Evolutionary conservation across 2,329 filamentous ascomycete genomes (phyloP).

Genomic region (Arthrobotrys sphaeroides): DNA sequence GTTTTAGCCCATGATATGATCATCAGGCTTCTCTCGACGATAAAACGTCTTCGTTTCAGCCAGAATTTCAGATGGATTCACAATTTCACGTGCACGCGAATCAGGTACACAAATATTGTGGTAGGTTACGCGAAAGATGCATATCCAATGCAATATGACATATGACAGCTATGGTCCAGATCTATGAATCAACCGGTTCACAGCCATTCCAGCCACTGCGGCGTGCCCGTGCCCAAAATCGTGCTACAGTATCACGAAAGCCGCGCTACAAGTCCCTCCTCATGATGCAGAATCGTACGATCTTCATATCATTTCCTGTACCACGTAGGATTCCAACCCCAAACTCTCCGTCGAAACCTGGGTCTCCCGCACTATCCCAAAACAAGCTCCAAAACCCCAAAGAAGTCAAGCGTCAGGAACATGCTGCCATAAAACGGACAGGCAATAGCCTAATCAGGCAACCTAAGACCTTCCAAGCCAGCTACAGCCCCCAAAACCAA

Average conservation of each 20-base stretch:
- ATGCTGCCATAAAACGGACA: neutral
- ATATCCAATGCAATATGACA: neutral
- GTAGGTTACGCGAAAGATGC: too few species aligned
- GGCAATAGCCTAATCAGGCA: neutral
- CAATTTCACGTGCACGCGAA: too few species aligned
- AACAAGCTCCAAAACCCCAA: neutral
- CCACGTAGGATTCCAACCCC: neutral
- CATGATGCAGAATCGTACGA: neutral
- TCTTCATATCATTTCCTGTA: neutral
- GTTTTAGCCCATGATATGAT: neutral
- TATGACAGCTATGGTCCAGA: neutral
- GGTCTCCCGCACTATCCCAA: neutral
- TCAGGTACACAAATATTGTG: neutral
- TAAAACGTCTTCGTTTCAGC: neutral
- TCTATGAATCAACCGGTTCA: neutral
- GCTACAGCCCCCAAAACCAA: slow-evolving; percentile 1
- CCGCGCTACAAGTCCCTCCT: neutral
- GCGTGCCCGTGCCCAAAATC: neutral
- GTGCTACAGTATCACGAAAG: neutral
- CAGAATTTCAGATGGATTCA: neutral
- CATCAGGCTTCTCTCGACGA: neutral
- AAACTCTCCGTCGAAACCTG: slow-evolving; percentile 12
- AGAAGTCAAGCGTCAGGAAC: slow-evolving; percentile 9
- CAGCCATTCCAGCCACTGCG: neutral
- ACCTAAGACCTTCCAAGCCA: slow-evolving; percentile 10